Base-by-base conservation (phyloP, 768 basidiomycete genomes). In the Dendrothele bispora region DNA sequence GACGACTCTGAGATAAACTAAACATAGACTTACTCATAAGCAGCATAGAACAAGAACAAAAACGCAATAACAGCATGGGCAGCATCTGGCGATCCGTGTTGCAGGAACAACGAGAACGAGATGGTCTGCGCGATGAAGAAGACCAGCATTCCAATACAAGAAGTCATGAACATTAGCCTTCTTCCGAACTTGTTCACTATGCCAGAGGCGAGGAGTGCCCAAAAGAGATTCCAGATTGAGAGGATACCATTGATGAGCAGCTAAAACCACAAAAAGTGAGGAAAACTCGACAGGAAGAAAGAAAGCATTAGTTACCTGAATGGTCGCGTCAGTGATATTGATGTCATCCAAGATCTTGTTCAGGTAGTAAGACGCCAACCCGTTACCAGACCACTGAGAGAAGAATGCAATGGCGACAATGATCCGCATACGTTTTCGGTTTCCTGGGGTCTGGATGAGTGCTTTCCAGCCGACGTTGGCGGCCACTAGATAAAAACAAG, bases 331-430 rank as follows among this genome's bases (percentile, higher is more conserved):
- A 11, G 78, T 81, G 59, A 88, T 83, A 48, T 84, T 84, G 47
- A 88, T 83, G 49, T 78, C 71, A 52, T 74, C 63, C 64, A 92
- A 82, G 43, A 91, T 83, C 63, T 78, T 74, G 68, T 74, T 84
- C 58, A 91, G 79, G 72, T 91, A 91, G 74, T 85, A 90, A 6
- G 86, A 88, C 42, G 88, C 84, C 45, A 91, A 83, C 60, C 88
- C 88, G 57, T 90, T 90, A 12, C 87, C 88, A 8, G 86, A 89
- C 88, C 87, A 90, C 57, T 88, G 86, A 2, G 87, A 89, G 77
- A 91, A 89, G 77, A 86, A 86, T 39, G 86, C 87, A 46, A 91
- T 70, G 39, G 84, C 84, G 52, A 87, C 61, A 63, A 91, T 86
- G 63, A 91, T 86, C 46, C 77, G 68, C 76, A 91, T 77, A 49